phyloP scores from a whole-genome alignment of 192 early-diverging fungal genomes.

The Coemansia sp. region DNA sequence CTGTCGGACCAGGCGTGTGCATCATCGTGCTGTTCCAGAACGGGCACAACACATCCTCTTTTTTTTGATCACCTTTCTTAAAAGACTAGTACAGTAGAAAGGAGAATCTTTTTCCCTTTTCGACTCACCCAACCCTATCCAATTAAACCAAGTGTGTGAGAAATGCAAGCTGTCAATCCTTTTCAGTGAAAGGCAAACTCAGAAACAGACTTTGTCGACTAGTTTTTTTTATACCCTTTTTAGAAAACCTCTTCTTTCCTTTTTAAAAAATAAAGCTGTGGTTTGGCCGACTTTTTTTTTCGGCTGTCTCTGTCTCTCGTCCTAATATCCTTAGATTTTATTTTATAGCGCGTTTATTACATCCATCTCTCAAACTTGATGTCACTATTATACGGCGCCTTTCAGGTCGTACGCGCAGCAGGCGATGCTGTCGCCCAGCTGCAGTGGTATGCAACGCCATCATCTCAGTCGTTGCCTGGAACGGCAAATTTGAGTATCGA shows the following conservation, averaged over 20 bases:
- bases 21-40: no score
- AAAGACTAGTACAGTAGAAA: neutral
- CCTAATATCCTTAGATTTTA: conserved; percentile 7
- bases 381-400: neutral
- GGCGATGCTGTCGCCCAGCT: conserved; percentile 6
- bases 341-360: neutral
- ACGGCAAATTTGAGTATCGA: neutral
- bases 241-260: neutral
- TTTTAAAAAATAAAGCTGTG: neutral
- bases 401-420: conserved; percentile 11
- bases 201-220: neutral
- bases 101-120: neutral
- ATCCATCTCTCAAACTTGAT: neutral
- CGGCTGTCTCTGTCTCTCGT: neutral
- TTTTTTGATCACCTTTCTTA: neutral
- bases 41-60: neutral
- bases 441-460: conserved; percentile 23
- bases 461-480: neutral
- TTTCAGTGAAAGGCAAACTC: neutral
- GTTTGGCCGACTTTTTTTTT: neutral
- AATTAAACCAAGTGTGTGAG: neutral
- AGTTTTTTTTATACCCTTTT: neutral
- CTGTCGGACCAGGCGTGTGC: no score
- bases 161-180: neutral
- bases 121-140: neutral